Base-by-base conservation (phyloP, 208 protist genomes). In the Novymonas esmeraldas region DNA sequence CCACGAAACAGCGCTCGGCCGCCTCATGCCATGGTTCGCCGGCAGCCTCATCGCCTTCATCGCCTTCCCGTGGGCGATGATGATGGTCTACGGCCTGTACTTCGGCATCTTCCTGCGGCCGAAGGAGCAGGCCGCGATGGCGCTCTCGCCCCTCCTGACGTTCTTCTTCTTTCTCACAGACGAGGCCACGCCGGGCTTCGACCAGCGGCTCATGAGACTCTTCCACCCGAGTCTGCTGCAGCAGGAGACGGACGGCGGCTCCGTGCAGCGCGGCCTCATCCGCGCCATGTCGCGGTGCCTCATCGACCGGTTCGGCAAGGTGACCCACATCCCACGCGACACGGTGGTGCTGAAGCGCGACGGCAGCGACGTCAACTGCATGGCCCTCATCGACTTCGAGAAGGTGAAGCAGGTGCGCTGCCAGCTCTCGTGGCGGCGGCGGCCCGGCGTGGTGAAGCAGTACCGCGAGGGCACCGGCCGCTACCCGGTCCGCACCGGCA, bases 381-480 rank as follows among this genome's bases (percentile, higher is more conserved):
- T 87, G n/a, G 91, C 85, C 24, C 75, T 94, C 16, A 83, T 93
- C 9, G 76, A 96, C 78, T 96, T 96, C 61, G 72, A 82, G 29
- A 70, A 81, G 48, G 79, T 33, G 38, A 75, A 80, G 60, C 57
- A 72, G 45, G 88, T 94, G 16, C 80, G 78, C 45, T 94, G 88
- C 62, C 72, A 88, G 44, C 79, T 93, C 31, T 77, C 80, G 39
- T 96, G 84, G 80, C 68, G 73, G 29, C 73, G 57, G 70, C 76
- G 85, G 5, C 60, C 74, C 56, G n/a, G 51, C 14, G 39, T 77
- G 34, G 66, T 71, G 6, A 70, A 73, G 65, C 55, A 64, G 49
- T 74, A 61, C 50, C 71, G 68, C 28, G 38, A 45, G 20, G 16
- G 26, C 33, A 61, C 29, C 16, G 65, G 61, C 0, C 42, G 51